Evolutionary conservation across 106 monocot species (phyloP).

Genomic region (Platanthera zijinensis): DNA sequence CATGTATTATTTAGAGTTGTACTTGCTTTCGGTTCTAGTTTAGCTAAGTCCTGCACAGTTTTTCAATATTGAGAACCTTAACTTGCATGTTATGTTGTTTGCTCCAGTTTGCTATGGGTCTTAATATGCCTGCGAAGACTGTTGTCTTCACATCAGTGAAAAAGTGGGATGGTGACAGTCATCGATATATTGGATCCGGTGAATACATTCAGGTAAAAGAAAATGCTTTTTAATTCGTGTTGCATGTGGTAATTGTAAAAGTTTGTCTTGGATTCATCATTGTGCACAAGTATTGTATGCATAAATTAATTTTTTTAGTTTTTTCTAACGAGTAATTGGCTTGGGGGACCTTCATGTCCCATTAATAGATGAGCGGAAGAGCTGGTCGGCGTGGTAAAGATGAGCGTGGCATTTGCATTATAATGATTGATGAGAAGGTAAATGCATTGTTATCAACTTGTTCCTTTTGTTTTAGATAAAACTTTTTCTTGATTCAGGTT

Average conservation of each 20-base stretch:
- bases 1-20: not conserved
- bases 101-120: slow-evolving; percentile 94
- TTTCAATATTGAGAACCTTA: not conserved
- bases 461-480: not conserved
- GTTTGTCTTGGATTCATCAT: not conserved
- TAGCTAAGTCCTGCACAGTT: not conserved
- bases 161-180: slow-evolving; percentile 98
- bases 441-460: not conserved
- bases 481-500: not conserved
- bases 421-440: slow-evolving; percentile 99
- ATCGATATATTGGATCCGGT: slow-evolving; percentile 85
- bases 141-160: slow-evolving; percentile 95
- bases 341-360: slow-evolving; percentile 2
- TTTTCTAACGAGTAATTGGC: slow-evolving; percentile 7
- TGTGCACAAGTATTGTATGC: not conserved
- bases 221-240: not conserved
- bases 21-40: not conserved
- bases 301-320: not conserved
- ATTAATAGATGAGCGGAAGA: slow-evolving; percentile 91
- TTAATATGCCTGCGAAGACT: slow-evolving; percentile 99
- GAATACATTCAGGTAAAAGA: slow-evolving; percentile 91
- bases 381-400: slow-evolving; percentile 99
- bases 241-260: not conserved
- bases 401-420: slow-evolving; percentile 93
- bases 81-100: slow-evolving; percentile 6